Conservation (phyloP, 331 rosid genomes). For the Cydonia oblonga region DNA sequence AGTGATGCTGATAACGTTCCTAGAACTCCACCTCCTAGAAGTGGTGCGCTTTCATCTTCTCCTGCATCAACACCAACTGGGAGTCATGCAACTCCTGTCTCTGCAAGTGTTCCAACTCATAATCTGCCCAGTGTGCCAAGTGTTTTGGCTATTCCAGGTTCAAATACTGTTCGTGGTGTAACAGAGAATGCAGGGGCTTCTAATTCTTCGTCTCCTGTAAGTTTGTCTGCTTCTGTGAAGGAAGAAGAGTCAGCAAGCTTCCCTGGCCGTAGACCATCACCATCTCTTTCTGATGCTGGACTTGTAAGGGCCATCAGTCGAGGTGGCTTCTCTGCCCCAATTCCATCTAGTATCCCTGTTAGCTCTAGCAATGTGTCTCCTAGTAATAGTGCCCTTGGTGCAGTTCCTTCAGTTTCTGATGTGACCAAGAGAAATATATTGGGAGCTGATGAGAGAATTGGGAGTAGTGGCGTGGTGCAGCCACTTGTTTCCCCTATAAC, state of each 20-base stretch:
- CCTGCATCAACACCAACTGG: constrained; percentile 50
- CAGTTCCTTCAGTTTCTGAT: constrained; percentile 64
- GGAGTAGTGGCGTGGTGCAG: constrained; percentile 61
- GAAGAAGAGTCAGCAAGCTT: constrained; percentile 70
- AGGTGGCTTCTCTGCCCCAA: constrained; percentile 57
- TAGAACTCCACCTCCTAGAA: constrained; percentile 81
- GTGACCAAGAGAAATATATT: constrained; percentile 66
- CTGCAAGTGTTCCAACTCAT: constrained; percentile 44
- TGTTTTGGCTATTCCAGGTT: constrained; percentile 38
- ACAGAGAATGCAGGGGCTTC: constrained; percentile 40
- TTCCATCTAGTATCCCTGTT: constrained; percentile 44
- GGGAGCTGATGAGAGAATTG: constrained; percentile 79
- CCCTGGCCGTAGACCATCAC: constrained; percentile 75
- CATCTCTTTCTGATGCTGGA: constrained; percentile 70
- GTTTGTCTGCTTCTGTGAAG: constrained; percentile 47
- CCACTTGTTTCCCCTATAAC: constrained; percentile 65
- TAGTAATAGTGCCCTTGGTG: constrained; percentile 49
- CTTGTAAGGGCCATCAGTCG: constrained; percentile 54
- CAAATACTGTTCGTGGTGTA: constrained; percentile 39
- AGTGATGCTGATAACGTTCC: constrained; percentile 51
- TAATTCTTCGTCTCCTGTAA: constrained; percentile 42
- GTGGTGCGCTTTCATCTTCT: constrained; percentile 41
- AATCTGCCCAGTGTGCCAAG: constrained; percentile 40
- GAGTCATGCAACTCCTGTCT: constrained; percentile 37
- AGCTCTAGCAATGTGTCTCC: constrained; percentile 56